Evolutionary conservation across 306 rosid genomes (phyloP).

Genomic region (Hippophae gyantsensis): DNA sequence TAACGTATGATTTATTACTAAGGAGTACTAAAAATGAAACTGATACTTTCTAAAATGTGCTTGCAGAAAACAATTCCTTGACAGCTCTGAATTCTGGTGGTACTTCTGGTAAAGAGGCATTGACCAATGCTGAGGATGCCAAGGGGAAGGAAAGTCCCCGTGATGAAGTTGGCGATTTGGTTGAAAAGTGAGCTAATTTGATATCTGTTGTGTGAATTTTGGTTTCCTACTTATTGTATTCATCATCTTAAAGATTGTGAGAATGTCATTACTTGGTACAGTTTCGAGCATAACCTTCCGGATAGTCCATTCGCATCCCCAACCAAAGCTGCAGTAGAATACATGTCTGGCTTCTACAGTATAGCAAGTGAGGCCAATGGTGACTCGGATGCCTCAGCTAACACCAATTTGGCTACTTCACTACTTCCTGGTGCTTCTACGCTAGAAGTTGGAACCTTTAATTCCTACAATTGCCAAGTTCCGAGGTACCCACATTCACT

Average conservation of each 20-base stretch:
- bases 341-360: constrained; percentile 36
- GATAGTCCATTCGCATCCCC: constrained; percentile 98
- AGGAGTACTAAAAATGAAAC: too few species aligned
- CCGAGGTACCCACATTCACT: constrained; percentile 47
- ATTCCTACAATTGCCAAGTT: constrained; percentile 76
- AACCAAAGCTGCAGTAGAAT: constrained; percentile 52
- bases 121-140: constrained; percentile 25
- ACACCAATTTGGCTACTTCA: constrained; percentile 37
- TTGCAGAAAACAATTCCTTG: constrained; percentile 41
- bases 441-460: constrained; percentile 72
- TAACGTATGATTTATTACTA: too few species aligned
- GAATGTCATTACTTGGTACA: constrained; percentile 29
- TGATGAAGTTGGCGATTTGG: constrained; percentile 47
- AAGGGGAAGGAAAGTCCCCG: constrained; percentile 43
- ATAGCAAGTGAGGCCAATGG: constrained; percentile 34
- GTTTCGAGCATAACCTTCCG: constrained; percentile 96
- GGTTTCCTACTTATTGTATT: constrained; percentile 8
- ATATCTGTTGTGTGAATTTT: constrained; percentile 18
- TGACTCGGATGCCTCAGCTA: constrained; percentile 37
- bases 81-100: constrained; percentile 24
- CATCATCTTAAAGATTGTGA: neutral
- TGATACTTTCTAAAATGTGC: neutral
- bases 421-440: constrained; percentile 43
- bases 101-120: constrained; percentile 30
- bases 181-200: constrained; percentile 46